A percentile compares a stretch with the other conserved stretches of the same genome.
Evolutionary conservation across 768 basidiomycete species (phyloP).

Genomic region (Pleurotus djamor): DNA sequence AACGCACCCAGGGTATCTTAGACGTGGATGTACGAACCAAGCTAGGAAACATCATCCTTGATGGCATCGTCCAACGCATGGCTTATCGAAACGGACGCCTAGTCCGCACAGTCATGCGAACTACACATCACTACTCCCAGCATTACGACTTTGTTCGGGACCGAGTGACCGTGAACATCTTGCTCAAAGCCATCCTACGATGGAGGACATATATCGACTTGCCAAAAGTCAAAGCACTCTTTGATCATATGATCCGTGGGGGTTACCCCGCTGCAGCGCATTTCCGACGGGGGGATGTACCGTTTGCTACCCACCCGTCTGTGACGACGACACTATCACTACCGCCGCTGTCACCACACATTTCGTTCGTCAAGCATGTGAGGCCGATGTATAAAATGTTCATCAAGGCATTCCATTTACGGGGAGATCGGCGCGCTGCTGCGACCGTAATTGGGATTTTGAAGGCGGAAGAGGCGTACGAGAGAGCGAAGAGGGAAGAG

Average conservation of each 20-base stretch:
- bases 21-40: constrained; percentile 31
- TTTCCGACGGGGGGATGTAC: constrained; percentile 29
- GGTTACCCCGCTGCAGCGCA: constrained; percentile 51
- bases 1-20: constrained; percentile 20
- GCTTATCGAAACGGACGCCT: constrained; percentile 38
- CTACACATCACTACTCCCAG: constrained; percentile 39
- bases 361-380: constrained; percentile 60
- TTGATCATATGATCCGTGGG: constrained; percentile 57
- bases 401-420: constrained; percentile 57
- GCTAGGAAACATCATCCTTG: constrained; percentile 58
- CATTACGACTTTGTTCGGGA: constrained; percentile 57
- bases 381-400: constrained; percentile 73
- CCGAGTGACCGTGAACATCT: constrained; percentile 66
- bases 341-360: constrained; percentile 34
- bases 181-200: constrained; percentile 57
- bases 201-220: constrained; percentile 46
- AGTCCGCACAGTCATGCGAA: constrained; percentile 37
- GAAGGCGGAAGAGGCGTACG: constrained; percentile 35
- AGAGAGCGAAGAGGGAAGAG: constrained; percentile 26
- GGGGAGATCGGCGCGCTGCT: constrained; percentile 54
- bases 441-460: constrained; percentile 53
- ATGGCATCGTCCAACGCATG: constrained; percentile 32
- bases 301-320: constrained; percentile 39
- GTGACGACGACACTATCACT: constrained; percentile 18
- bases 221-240: constrained; percentile 47